Evolutionary conservation across 768 basidiomycete genomes (phyloP).

Genomic region (Boletus rubroflammeus): DNA sequence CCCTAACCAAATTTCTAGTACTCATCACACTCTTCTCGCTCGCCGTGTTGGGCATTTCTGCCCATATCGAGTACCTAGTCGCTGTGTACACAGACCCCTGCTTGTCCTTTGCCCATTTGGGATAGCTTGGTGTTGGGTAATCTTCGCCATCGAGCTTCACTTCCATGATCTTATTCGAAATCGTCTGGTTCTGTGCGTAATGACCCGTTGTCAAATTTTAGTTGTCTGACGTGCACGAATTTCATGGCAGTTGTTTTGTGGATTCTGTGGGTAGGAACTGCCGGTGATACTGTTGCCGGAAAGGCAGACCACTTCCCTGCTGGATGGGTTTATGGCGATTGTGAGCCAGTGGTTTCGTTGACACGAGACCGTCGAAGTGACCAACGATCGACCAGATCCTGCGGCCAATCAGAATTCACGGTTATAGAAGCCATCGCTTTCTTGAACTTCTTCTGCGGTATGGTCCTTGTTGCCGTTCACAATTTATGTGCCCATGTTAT

Average conservation of each 20-base stretch:
- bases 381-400: constrained; percentile 7
- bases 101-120: constrained; percentile 17
- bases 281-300: constrained; percentile 9
- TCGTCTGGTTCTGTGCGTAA: constrained; percentile 26
- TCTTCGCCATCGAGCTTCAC: constrained; percentile 9
- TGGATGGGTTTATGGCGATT: constrained; percentile 13
- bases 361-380: not conserved
- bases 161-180: constrained; percentile 24
- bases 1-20: constrained; percentile 6
- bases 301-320: constrained; percentile 9
- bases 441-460: constrained; percentile 24
- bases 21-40: constrained; percentile 15
- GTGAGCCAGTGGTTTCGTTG: constrained; percentile 1
- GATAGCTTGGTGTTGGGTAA: constrained; percentile 17
- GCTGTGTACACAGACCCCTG: not conserved
- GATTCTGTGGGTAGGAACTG: constrained; percentile 20
- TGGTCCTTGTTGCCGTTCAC: not conserved
- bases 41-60: constrained; percentile 22
- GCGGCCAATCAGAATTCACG: constrained; percentile 11
- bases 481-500: not conserved
- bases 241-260: constrained; percentile 18
- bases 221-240: not conserved
- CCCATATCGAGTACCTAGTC: constrained; percentile 13
- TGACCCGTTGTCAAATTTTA: not conserved
- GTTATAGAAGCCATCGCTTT: constrained; percentile 22